A percentile compares a stretch with the other conserved stretches of the same genome.
These are phyloP conservation scores for Aspergillus diversus DNA, from an alignment of 495 filamentous ascomycete genomes.

Conservation along the genomic window DNA sequence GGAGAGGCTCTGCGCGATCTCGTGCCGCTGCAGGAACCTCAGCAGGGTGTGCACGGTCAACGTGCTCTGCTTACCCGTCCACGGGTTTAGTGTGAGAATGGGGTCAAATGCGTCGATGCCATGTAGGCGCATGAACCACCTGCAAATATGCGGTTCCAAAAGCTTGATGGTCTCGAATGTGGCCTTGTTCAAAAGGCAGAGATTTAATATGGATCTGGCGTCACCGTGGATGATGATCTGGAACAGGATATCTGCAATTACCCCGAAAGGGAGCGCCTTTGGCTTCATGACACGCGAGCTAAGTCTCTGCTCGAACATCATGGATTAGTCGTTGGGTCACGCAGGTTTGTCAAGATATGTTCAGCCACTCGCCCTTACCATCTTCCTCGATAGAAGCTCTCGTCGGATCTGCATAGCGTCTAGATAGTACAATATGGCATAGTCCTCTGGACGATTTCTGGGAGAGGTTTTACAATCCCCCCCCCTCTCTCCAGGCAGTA, in stretches of 20 bases:
- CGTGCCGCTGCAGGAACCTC: conserved; percentile 28
- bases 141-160: conserved; percentile 33
- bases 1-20: conserved; percentile 28
- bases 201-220: conserved; percentile 23
- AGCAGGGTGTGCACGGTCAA: conserved; percentile 31
- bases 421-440: background rate
- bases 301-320: conserved; percentile 16
- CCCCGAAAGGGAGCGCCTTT: conserved; percentile 25
- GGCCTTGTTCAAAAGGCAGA: conserved; percentile 33
- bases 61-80: conserved; percentile 24
- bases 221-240: conserved; percentile 36
- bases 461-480: background rate
- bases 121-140: conserved; percentile 32
- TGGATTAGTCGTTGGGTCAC: background rate
- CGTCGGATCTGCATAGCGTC: background rate
- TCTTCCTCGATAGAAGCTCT: conserved; percentile 3
- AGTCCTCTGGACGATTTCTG: background rate
- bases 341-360: too few species aligned
- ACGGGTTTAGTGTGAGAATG: conserved; percentile 29
- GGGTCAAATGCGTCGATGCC: conserved; percentile 28
- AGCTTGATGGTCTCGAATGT: conserved; percentile 34
- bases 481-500: conserved; percentile 2
- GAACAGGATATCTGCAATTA: conserved; percentile 36
- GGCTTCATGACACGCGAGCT: conserved; percentile 17
- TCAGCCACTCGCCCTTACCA: conserved; percentile 15